These are phyloP conservation scores for Citrus sinensis DNA, from an alignment of 345 rosid genomes.

Conservation along the genomic window DNA sequence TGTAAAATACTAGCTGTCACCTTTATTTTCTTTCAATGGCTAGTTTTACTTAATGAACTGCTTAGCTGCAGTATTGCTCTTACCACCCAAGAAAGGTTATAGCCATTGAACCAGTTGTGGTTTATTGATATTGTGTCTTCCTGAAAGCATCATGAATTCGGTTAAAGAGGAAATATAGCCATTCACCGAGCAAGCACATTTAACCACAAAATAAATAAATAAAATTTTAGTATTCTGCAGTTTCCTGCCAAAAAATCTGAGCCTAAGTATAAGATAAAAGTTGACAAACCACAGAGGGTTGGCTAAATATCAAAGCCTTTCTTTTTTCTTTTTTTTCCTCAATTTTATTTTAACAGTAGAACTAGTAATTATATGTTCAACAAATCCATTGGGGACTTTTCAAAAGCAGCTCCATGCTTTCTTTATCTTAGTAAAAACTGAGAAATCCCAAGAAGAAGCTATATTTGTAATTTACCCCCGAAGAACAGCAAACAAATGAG, in stretches of 20 bases:
- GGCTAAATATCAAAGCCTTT: neutral
- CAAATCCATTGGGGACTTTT: neutral
- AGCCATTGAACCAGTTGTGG: constrained; percentile 92
- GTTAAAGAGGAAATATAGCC: constrained; percentile 6
- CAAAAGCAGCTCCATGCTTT: constrained; percentile 5
- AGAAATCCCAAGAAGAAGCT: neutral
- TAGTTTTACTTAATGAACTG: constrained; percentile 4
- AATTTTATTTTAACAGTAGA: neutral
- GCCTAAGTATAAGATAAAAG: neutral
- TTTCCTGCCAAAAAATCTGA: neutral
- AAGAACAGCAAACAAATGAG: constrained; percentile 1
- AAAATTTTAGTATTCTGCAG: too few relatives aligned
- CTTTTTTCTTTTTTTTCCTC: neutral
- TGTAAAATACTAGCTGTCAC: neutral
- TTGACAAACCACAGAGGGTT: neutral
- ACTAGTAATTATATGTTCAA: neutral
- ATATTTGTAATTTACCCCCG: neutral
- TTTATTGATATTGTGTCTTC: constrained; percentile 92
- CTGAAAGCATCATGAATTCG: constrained; percentile 38
- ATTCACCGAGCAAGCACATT: neutral
- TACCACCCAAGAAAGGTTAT: constrained; percentile 88
- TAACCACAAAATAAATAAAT: neutral
- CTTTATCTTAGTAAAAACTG: neutral
- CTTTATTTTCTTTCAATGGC: constrained; percentile 5
- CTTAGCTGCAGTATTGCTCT: constrained; percentile 21